Base-by-base conservation (phyloP, 768 basidiomycete species). In the Boletus huronensis region DNA sequence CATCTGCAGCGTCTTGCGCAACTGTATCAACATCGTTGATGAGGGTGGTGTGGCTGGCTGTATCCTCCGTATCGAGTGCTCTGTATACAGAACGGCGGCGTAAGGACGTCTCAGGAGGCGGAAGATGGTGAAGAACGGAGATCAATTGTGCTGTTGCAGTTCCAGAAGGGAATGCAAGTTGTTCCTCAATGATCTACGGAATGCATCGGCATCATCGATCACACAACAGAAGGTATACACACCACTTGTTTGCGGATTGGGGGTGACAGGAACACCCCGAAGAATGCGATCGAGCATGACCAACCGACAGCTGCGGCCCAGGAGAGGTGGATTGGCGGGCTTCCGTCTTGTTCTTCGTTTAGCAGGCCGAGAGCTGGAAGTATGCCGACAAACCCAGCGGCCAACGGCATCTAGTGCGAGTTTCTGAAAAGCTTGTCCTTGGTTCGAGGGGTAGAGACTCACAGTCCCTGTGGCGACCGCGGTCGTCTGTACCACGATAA, bases 261-360 rank as follows among this genome's bases (percentile, higher is more conserved):
- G 16, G 94, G 93, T 2, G 96, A 96, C 39, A 98, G 78, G 70
- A 98, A 96, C n/a, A 98, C 95, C 82, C 95, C 96, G 72, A 98
- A 98, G 75, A 94, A 98, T 5, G 95, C 95, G 26, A 96, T 81
- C 6, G 87, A 90, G 57, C 83, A 85, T 11, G 91, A 94, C 96
- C 96, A 98, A 5, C 79, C 82, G 21, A 94, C 75, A 21, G 91
- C 81, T 28, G 82, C 78, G 19, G 82, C 56, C 84, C 86, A 94
- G 8, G 85, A 82, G 38, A 98, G 75, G 55, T 79, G 74, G 14
- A 98, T 79, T 2, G 94, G 87, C 1, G 81, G 80, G 8, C 83
- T 78, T 9, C 92, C 93, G 60, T 98, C 96, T 51, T 80, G 75
- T 42, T 81, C 77, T 61, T 82, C 76, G 48, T 83, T 80, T n/a